Base-by-base conservation (phyloP, 768 basidiomycete genomes). In the Mycena maculata region DNA sequence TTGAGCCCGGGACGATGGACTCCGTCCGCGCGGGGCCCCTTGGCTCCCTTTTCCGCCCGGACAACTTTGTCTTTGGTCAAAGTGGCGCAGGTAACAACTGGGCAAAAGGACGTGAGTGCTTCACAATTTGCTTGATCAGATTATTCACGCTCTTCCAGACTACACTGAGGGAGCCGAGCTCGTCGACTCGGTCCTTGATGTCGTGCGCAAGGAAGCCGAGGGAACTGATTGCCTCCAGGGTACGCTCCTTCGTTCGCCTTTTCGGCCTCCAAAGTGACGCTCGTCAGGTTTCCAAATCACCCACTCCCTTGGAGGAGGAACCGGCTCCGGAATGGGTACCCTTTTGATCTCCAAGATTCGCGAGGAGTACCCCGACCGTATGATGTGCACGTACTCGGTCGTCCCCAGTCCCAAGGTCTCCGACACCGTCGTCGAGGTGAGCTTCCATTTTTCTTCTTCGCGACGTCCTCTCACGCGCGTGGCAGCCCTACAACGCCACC, bases 361-460 rank as follows among this genome's bases (percentile, higher is more conserved):
- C 71, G 96, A 98, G 81, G 97, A 99, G 79, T 99, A 94, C 82
- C 98, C 98, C 72, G 98, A 99, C 81, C 87, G 98, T 61, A 99
- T 99, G 97, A 98, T 99, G 97, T 95, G 94, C 80, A 99, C 98
- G 67, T 99, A 97, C 87, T 99, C 98, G 63, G 97, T 99, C 75
- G 94, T 99, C 13, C 97, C 97, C 36, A 92, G 90, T 81, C 96
- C 96, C 64, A 97, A 97, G 81, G 96, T 98, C 59, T 99, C 97
- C 18, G 98, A 99, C 80, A 99, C 98, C 62, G 98, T 99, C 74
- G 97, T 98, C 70, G 97, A 99, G 84, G 92, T 92, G 71, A n/a
- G 79, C 74, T 5, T 44, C 13, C 31, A n/a, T 30, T 49, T 31
- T 59, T 31, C 4, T 31, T 55, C 25, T 6, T 27, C 22, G n/a